Evolutionary conservation across 331 rosid species (phyloP).

Genomic region (Ulmus americana): DNA sequence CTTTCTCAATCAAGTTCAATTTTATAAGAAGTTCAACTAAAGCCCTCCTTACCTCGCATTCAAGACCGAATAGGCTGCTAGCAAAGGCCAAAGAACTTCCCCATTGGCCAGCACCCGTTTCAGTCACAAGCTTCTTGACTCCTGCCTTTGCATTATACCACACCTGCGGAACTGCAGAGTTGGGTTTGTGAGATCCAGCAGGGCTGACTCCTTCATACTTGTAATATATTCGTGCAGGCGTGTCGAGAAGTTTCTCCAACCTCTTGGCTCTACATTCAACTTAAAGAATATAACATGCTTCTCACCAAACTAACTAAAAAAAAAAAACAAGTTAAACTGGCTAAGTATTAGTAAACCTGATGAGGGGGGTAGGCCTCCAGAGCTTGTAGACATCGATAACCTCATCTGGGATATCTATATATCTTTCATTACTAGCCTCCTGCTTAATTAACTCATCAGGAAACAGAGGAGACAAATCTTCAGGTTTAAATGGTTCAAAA

Average conservation of each 20-base stretch:
- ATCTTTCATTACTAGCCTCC: conserved; percentile 61
- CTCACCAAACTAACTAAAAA: conserved; percentile 7
- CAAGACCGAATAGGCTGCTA: conserved; percentile 73
- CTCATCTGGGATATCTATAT: conserved; percentile 78
- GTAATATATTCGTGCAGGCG: conserved; percentile 91
- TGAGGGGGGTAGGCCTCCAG: conserved; percentile 96
- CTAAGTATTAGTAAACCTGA: conserved; percentile 44
- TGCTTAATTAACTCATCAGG: conserved; percentile 75
- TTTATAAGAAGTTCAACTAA: not conserved
- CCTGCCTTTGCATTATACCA: conserved; percentile 85
- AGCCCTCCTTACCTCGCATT: conserved; percentile 56
- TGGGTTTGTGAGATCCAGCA: conserved; percentile 91
- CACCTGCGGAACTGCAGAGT: conserved; percentile 90
- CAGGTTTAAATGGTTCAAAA: conserved; percentile 60
- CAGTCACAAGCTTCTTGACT: conserved; percentile 76
- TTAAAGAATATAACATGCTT: conserved; percentile 20
- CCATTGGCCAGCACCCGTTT: conserved; percentile 99
- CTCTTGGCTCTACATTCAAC: conserved; percentile 69
- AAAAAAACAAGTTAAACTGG: not conserved
- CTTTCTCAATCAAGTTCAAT: too few relatives aligned
- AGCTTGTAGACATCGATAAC: conserved; percentile 68
- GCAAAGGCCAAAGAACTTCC: conserved; percentile 95
- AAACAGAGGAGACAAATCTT: conserved; percentile 72
- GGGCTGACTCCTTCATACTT: conserved; percentile 96
- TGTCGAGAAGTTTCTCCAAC: conserved; percentile 81